Conservation (phyloP, 805 yeast species). For the Schwanniomyces occidentalis region DNA sequence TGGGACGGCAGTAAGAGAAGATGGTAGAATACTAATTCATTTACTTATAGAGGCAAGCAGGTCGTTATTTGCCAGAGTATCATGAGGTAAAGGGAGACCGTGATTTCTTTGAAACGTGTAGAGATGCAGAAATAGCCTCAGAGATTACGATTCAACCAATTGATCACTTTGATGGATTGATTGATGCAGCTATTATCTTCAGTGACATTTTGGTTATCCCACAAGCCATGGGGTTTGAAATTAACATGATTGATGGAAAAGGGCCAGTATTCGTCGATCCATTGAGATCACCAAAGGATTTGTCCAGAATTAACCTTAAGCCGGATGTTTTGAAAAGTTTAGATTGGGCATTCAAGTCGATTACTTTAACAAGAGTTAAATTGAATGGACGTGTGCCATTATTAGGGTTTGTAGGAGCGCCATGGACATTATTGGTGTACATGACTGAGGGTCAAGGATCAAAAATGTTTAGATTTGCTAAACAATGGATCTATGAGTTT, state of each 20-base stretch:
- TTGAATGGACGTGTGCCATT: constrained; percentile 90
- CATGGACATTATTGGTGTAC: constrained; percentile 95
- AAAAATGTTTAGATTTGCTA: constrained; percentile 84
- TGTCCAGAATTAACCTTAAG: constrained; percentile 55
- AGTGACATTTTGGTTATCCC: constrained; percentile 95
- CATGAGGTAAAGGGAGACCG: constrained; percentile 81
- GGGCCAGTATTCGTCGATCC: constrained; percentile 95
- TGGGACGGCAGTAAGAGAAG: no score
- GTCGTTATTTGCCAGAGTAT: constrained; percentile 88
- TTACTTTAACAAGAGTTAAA: constrained; percentile 83
- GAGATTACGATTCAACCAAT: constrained; percentile 95
- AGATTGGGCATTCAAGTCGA: constrained; percentile 95
- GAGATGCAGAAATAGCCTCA: constrained; percentile 91
- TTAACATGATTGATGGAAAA: constrained; percentile 88
- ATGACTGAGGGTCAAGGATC: constrained; percentile 99
- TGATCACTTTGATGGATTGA: constrained; percentile 80
- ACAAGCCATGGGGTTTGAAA: constrained; percentile 96
- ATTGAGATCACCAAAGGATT: constrained; percentile 69
- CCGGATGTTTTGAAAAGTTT: constrained; percentile 76
- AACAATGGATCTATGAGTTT: constrained; percentile 86
- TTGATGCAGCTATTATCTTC: constrained; percentile 97
- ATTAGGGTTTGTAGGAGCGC: constrained; percentile 95
- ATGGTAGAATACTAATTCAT: constrained; percentile 8
- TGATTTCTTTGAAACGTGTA: constrained; percentile 94
- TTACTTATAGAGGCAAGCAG: constrained; percentile 79